Evolutionary conservation across 1,139 yeast species (phyloP), one percentile per base, ranked within the genome.

Genomic region (Saccharomyces hybrid): DNA sequence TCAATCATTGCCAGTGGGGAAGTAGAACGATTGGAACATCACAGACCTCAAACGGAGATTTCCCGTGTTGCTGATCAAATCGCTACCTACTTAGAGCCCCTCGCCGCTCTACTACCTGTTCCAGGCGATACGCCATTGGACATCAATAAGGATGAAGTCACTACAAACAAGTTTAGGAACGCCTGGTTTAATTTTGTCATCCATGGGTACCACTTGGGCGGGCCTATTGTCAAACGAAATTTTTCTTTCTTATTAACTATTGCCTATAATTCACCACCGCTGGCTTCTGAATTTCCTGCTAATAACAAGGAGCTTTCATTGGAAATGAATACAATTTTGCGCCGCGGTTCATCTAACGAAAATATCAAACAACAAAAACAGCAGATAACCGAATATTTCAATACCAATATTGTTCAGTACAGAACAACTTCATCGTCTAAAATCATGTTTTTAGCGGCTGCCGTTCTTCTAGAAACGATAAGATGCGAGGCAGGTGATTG

Each of bases 111-210:
- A 46, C 75, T 90, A 54, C 96, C 97, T 2, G 72, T 76, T 47
- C 75, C 78, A 13, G 76, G 76, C 38, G 70, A 71, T 23, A 73
- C 72, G 2, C 76, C 82, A 1, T 64, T 72, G 25, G 71, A 71
- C 13, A 50, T 79, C 66, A 54, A 61, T 14, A 56, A 60, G 11
- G 71, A 70, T 53, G 69, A 68, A 41, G 60, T 57, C 0, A 56
- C 67, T 3, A 65, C 71, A 5, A 65, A 61, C 46, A 76, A 85
- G 55, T 89, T 91, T 73, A 81, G 96, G 65, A 88, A 93, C 68
- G 83, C 89, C 51, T 95, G 99, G 99, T 90, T 88, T 68, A 93
- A 91, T 65, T 77, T 93, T 80, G 95, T 86, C 4, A 88, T 91
- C 47, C 96, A 93, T 70, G 99, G 99, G 0, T 90, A 84, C 67